phyloP scores from a whole-genome alignment of 179 eudicot species.

The Beta corolliflora region DNA sequence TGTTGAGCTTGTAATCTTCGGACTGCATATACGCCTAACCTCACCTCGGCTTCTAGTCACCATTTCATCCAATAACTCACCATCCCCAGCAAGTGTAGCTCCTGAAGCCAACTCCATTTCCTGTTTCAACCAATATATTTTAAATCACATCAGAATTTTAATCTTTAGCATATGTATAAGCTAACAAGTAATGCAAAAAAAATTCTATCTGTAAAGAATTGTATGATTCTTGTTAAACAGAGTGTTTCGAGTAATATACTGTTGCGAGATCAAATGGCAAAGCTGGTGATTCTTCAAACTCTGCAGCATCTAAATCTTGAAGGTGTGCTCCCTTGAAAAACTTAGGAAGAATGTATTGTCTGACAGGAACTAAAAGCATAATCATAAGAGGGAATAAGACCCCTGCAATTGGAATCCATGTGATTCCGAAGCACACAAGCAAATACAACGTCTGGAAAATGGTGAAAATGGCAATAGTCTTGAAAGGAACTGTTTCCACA shows the following conservation, averaged over 20 bases:
- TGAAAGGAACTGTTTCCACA: conserved; percentile 95
- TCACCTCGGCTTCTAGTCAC: conserved; percentile 91
- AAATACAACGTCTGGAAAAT: conserved; percentile 76
- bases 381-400: conserved; percentile 84
- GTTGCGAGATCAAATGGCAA: conserved; percentile 62
- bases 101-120: conserved; percentile 62
- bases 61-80: conserved; percentile 72
- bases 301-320: conserved; percentile 91
- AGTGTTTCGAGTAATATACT: conserved; percentile 27
- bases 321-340: conserved; percentile 86
- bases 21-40: conserved; percentile 62
- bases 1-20: conserved; percentile 72
- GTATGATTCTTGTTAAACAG: background rate
- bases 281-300: conserved; percentile 86
- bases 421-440: conserved; percentile 82
- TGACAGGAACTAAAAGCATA: conserved; percentile 89
- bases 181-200: background rate
- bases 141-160: background rate
- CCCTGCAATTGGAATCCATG: conserved; percentile 95
- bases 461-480: conserved; percentile 71
- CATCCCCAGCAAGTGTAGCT: conserved; percentile 55
- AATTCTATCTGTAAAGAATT: background rate
- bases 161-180: background rate
- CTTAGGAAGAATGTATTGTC: conserved; percentile 83
- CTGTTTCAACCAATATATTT: conserved; percentile 36